Evolutionary conservation across 495 filamentous ascomycete genomes (phyloP).

Genomic region (Podospora comata): DNA sequence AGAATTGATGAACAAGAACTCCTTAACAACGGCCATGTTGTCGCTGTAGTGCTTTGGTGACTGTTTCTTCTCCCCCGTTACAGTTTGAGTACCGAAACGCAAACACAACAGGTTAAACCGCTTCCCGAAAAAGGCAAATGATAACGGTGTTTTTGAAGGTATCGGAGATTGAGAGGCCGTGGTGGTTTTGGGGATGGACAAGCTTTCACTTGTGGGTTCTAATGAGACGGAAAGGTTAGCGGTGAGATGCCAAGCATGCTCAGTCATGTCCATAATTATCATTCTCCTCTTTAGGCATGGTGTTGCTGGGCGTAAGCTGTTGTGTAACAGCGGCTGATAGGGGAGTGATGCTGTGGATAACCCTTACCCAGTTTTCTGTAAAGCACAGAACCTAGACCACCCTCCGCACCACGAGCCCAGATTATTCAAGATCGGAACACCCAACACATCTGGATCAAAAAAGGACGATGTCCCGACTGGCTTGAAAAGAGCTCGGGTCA

Average conservation of each 20-base stretch:
- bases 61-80: too few relatives aligned
- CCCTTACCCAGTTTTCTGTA: neutral
- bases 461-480: too few relatives aligned
- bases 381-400: too few relatives aligned
- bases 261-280: neutral
- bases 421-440: too few relatives aligned
- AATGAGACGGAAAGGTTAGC: neutral
- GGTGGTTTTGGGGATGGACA: neutral
- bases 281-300: conserved; percentile 3
- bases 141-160: neutral
- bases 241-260: conserved; percentile 6
- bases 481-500: too few relatives aligned
- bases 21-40: conserved; percentile 8
- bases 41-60: neutral
- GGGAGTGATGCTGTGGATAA: neutral
- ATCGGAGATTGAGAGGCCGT: neutral
- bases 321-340: neutral
- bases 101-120: neutral
- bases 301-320: neutral
- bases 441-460: too few relatives aligned
- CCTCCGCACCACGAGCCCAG: too few relatives aligned
- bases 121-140: conserved; percentile 13
- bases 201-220: neutral
- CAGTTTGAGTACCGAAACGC: neutral
- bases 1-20: conserved; percentile 25